These are phyloP conservation scores for Chalciporus sphaerocephalus DNA, from an alignment of 768 basidiomycete genomes.

Conservation along the genomic window DNA sequence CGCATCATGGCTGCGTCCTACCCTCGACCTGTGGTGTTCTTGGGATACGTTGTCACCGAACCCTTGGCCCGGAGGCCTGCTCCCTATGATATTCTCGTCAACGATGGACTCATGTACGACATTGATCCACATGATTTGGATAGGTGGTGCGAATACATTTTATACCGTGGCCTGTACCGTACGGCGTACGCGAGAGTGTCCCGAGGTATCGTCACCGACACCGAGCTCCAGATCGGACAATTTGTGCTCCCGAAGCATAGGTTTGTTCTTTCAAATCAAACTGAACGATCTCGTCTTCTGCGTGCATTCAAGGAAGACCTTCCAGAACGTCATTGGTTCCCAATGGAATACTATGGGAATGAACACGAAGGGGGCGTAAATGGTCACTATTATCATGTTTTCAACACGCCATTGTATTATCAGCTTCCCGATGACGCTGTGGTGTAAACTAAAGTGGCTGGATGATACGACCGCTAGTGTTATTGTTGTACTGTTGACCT, in stretches of 20 bases:
- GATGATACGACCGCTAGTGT: conserved; percentile 2
- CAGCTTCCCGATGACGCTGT: conserved; percentile 43
- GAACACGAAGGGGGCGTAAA: conserved; percentile 52
- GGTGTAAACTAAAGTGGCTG: conserved; percentile 25
- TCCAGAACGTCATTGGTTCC: conserved; percentile 71
- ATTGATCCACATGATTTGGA: conserved; percentile 71
- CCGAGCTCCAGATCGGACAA: conserved; percentile 84
- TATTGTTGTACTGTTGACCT: conserved; percentile 10
- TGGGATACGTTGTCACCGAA: conserved; percentile 76
- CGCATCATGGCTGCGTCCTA: conserved; percentile 69
- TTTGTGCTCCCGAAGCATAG: conserved; percentile 70
- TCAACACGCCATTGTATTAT: conserved; percentile 60
- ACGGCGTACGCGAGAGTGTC: conserved; percentile 82
- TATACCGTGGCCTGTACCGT: conserved; percentile 75
- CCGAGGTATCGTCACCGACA: conserved; percentile 81
- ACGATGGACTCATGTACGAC: conserved; percentile 77
- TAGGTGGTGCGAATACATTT: conserved; percentile 88
- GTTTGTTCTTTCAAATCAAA: conserved; percentile 50
- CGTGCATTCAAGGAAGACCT: conserved; percentile 65
- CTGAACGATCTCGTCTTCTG: conserved; percentile 58
- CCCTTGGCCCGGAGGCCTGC: conserved; percentile 61
- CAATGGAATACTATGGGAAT: conserved; percentile 62
- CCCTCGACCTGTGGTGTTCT: conserved; percentile 71
- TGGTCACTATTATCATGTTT: conserved; percentile 77
- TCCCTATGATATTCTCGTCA: conserved; percentile 71